Evolutionary conservation across 2,329 filamentous ascomycete species (phyloP).

Genomic region (Cladosporium sp.): DNA sequence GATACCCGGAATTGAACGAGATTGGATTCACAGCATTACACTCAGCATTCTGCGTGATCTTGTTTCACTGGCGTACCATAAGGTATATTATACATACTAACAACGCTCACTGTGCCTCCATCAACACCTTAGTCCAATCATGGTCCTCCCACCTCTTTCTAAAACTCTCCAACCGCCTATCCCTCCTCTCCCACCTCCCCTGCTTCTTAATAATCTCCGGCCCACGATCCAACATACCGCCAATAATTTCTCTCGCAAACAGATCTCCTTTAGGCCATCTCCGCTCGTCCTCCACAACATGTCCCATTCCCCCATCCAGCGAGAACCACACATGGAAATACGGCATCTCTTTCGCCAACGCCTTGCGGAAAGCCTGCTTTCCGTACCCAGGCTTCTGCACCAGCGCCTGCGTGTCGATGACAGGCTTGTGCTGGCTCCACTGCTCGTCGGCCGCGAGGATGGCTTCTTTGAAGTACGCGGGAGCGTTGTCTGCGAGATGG

Average conservation of each 20-base stretch:
- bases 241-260: slow-evolving; percentile 87
- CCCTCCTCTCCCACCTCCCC: slow-evolving; percentile 73
- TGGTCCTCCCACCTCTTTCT: slow-evolving; percentile 85
- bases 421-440: slow-evolving; percentile 91
- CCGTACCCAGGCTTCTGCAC: slow-evolving; percentile 64
- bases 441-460: slow-evolving; percentile 85
- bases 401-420: slow-evolving; percentile 77
- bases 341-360: slow-evolving; percentile 89
- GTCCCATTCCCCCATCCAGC: slow-evolving; percentile 85
- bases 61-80: too few species aligned
- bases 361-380: slow-evolving; percentile 74
- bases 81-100: too few species aligned
- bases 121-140: slow-evolving; percentile 73
- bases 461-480: slow-evolving; percentile 92
- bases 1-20: neutral
- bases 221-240: slow-evolving; percentile 82
- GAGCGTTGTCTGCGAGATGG: slow-evolving; percentile 82
- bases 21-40: neutral
- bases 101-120: too few species aligned
- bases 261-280: slow-evolving; percentile 88
- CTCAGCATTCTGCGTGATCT: too few species aligned
- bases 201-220: slow-evolving; percentile 84
- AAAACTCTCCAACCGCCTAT: slow-evolving; percentile 68
- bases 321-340: slow-evolving; percentile 98
- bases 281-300: slow-evolving; percentile 81